Base-by-base conservation (phyloP, 371 early-diverging fungal species). In the Cokeromyces recurvatus region DNA sequence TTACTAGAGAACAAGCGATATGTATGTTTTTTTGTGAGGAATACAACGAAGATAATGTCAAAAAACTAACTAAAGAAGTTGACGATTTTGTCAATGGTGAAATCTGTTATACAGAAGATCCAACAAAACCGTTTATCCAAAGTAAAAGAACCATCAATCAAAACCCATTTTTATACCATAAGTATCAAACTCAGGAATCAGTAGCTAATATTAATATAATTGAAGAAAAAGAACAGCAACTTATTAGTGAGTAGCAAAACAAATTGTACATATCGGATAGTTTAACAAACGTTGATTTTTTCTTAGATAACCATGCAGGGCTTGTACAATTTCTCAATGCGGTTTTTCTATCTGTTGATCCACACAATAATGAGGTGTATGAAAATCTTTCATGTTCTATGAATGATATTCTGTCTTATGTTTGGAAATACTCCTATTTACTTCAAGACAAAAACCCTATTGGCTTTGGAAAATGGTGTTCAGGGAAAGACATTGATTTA, bases 381-480 rank as follows among this genome's bases (percentile, higher is more conserved):
- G 49, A 49, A 41, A 38, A 36, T 12, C 47, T 29, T 29, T 37
- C 29, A 9, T 40, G 48, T 40, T 39, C 48, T 2, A 48, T 48
- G 41, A 34, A 16, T 14, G 48, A 40, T 40, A 10, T 48, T 24
- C 41, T 48, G 23, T 10, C 41, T 19, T 48, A 48, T 40, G 41
- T 48, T 48, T 48, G 48, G 40, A 48, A 48, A 7, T 40, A 48
- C 14, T 40, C 48, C 22, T 40, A 32, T 40, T 48, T 48, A 32
- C 48, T 48, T 19, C 39, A 38, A 41, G 41, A 48, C 41, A 40
- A 48, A 48, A 48, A n/a, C 41, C 35, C 41, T 2, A 16, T 34
- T 40, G 48, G 41, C 48, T 40, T 48, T 48, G 48, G 41, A 48
- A 48, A n/a, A 48, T 48, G 48, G 48, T 48, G 48, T 21, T 41